Percentiles rank a stretch among this genome's conserved stretches.
These are phyloP conservation scores for Alternaria sp. DNA, from an alignment of 2,329 filamentous ascomycete species.

Conservation along the genomic window DNA sequence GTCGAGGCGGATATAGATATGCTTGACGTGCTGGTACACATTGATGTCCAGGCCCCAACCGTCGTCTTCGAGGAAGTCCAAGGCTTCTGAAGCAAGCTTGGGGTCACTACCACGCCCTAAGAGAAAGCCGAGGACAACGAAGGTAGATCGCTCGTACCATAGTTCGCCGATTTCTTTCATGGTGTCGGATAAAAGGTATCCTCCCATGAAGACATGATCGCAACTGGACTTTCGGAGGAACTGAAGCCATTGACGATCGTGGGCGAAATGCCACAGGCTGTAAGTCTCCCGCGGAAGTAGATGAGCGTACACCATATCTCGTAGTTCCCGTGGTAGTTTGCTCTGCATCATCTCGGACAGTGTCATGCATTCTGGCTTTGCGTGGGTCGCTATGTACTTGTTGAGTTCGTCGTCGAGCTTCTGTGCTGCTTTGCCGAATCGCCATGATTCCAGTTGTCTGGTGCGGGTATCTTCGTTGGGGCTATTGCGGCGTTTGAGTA, in stretches of 20 bases:
- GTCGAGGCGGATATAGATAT: not conserved
- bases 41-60: not conserved
- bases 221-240: too few relatives aligned
- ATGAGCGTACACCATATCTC: not conserved
- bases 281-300: not conserved
- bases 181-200: not conserved
- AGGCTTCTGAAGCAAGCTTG: rapidly evolving
- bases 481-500: too few relatives aligned
- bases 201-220: not conserved
- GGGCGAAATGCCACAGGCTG: too few relatives aligned
- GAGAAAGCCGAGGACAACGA: not conserved
- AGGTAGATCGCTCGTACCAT: not conserved
- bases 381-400: not conserved
- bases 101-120: not conserved
- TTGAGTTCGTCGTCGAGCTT: not conserved
- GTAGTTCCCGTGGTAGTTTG: not conserved
- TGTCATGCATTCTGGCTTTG: not conserved
- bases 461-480: too few relatives aligned
- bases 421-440: not conserved
- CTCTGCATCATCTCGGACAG: not conserved
- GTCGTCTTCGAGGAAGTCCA: not conserved
- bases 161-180: not conserved
- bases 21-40: not conserved
- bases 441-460: too few relatives aligned
- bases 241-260: not conserved